phyloP scores from a whole-genome alignment of 169 alveolate species.

The Eimeria acervulina region DNA sequence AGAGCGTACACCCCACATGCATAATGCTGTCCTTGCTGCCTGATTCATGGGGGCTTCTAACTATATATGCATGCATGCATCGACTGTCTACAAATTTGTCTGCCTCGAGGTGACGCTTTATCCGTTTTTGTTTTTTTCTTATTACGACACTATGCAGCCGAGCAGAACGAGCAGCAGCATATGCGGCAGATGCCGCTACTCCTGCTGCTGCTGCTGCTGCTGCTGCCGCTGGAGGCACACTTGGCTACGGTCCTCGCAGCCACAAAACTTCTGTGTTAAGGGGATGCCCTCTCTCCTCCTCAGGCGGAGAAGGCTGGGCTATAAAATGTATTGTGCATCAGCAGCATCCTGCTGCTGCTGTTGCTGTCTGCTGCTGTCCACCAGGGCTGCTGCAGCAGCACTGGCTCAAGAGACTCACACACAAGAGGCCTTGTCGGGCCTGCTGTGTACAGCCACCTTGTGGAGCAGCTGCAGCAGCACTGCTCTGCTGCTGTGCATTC shows the following conservation, averaged over 20 bases:
- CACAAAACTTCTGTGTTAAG: background rate
- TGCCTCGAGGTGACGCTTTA: background rate
- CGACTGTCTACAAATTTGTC: background rate
- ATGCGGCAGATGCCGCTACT: background rate
- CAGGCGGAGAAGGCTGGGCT: background rate
- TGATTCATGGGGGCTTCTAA: background rate
- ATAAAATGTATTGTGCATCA: conserved; percentile 4
- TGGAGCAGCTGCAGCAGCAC: conserved; percentile 19
- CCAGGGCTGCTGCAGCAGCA: conserved; percentile 2
- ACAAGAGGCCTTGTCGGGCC: conserved; percentile 6
- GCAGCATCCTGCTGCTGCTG: conserved; percentile 33
- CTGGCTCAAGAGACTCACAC: conserved; percentile 3
- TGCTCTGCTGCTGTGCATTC: background rate
- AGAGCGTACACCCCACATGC: too few relatives aligned
- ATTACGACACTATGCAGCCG: background rate
- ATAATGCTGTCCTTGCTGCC: too few relatives aligned
- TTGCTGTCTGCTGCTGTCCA: background rate
- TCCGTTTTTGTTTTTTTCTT: background rate
- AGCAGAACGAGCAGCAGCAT: conserved; percentile 15
- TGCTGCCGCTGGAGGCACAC: background rate
- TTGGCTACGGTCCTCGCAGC: conserved; percentile 25
- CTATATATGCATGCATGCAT: background rate
- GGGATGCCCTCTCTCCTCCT: background rate
- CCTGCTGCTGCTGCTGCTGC: conserved; percentile 10
- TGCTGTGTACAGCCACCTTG: conserved; percentile 1